A percentile compares a stretch with the other conserved stretches of the same genome.
Conservation (phyloP, 2,329 filamentous ascomycete genomes). For the Exophiala sp. region DNA sequence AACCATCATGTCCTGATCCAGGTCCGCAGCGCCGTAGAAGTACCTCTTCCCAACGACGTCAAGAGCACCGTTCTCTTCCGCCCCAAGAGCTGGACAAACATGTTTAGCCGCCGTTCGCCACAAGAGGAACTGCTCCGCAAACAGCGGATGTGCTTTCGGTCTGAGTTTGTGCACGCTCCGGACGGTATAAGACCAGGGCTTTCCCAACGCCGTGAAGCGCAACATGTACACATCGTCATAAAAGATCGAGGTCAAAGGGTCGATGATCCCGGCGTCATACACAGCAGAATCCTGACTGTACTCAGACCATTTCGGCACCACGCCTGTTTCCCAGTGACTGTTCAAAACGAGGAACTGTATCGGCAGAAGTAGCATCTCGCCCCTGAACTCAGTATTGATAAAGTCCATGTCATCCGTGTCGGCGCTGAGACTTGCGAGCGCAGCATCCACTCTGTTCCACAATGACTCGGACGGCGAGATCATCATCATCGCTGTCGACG, state of each 20-base stretch:
- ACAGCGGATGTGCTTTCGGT: slow-evolving; percentile 6
- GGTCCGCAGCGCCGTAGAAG: not conserved
- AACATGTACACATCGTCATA: slow-evolving; percentile 1
- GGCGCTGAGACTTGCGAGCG: not conserved
- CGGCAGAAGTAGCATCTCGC: not conserved
- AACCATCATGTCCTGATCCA: no score
- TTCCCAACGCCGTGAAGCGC: slow-evolving; percentile 7
- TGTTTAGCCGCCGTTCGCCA: slow-evolving; percentile 5
- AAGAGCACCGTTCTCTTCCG: not conserved
- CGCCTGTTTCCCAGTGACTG: slow-evolving; percentile 6
- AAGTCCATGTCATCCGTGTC: slow-evolving; percentile 11
- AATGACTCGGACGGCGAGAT: not conserved
- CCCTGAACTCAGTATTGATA: slow-evolving; percentile 5
- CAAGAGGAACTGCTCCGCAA: slow-evolving; percentile 8
- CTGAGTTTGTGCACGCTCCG: not conserved
- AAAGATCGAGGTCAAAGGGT: slow-evolving; percentile 6
- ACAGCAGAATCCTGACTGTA: not conserved
- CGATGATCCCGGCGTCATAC: slow-evolving; percentile 1
- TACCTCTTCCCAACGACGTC: slow-evolving; percentile 1
- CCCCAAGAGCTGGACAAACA: slow-evolving; percentile 1
- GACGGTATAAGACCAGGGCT: slow-evolving; percentile 4
- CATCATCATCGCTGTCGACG: slow-evolving; percentile 5
- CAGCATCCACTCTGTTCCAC: slow-evolving; percentile 4
- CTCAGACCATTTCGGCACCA: slow-evolving; percentile 1
- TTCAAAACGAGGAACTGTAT: not conserved